These are phyloP conservation scores for Suillus subluteus DNA, from an alignment of 768 basidiomycete genomes.

Conservation along the genomic window DNA sequence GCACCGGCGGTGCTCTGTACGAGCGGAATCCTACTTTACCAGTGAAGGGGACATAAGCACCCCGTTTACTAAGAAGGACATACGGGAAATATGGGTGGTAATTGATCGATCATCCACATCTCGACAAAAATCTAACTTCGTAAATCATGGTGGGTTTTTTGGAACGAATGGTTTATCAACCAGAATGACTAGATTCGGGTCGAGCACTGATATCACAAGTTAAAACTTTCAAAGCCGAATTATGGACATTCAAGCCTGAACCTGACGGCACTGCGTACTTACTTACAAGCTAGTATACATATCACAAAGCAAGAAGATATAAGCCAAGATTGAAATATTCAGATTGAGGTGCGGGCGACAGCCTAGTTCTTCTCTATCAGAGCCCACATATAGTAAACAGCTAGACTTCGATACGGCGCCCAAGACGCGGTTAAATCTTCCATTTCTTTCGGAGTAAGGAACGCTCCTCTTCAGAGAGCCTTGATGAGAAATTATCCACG, in stretches of 20 bases:
- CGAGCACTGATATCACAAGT: neutral
- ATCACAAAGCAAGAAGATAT: neutral
- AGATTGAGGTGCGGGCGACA: neutral
- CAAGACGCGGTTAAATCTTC: conserved; percentile 72
- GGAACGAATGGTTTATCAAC: too few species aligned
- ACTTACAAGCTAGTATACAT: neutral
- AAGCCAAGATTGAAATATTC: neutral
- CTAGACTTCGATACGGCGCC: conserved; percentile 83
- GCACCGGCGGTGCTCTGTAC: too few species aligned
- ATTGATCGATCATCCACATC: too few species aligned
- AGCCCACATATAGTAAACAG: conserved; percentile 93
- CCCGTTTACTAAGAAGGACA: too few species aligned
- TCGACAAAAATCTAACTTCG: too few species aligned
- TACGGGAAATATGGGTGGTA: too few species aligned
- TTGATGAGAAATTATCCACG: conserved; percentile 16
- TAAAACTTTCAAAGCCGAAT: neutral
- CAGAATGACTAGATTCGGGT: neutral
- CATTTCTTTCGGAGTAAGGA: conserved; percentile 85
- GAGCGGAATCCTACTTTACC: too few species aligned
- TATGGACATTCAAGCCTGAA: neutral
- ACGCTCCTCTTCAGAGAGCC: conserved; percentile 53
- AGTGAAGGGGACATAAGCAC: too few species aligned
- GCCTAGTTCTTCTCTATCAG: conserved; percentile 47
- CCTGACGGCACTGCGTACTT: neutral
- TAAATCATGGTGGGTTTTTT: too few species aligned